phyloP scores from a whole-genome alignment of 2,329 filamentous ascomycete genomes.

The Colletotrichum tanaceti region DNA sequence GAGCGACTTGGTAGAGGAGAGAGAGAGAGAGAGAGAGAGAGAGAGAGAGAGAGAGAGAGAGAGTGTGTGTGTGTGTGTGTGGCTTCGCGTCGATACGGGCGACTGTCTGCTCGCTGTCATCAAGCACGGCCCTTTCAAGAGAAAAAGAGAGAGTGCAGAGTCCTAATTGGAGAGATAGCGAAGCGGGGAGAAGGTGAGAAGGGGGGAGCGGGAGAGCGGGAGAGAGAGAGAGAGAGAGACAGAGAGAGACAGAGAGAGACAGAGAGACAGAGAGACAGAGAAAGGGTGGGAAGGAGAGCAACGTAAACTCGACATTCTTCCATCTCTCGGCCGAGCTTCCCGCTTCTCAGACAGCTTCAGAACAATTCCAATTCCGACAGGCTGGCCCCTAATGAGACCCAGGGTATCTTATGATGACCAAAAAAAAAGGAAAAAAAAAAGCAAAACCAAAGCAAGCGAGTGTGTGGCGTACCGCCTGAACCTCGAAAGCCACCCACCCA shows the following conservation, averaged over 20 bases:
- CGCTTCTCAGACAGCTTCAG: not conserved
- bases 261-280: too few relatives aligned
- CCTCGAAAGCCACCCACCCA: not conserved
- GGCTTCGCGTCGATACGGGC: not conserved
- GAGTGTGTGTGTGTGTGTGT: too few relatives aligned
- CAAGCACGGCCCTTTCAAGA: not conserved
- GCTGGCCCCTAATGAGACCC: slow-evolving; percentile 4
- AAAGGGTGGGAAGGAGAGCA: not conserved
- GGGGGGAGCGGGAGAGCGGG: too few relatives aligned
- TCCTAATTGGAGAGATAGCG: too few relatives aligned
- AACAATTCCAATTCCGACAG: slow-evolving; percentile 7
- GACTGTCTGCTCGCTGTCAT: not conserved
- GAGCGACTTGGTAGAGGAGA: slow-evolving; percentile 17
- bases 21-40: too few relatives aligned
- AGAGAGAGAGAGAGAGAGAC: too few relatives aligned
- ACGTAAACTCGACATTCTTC: not conserved
- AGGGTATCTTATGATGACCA: not conserved
- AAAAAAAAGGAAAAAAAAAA: too few relatives aligned
- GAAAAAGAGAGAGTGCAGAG: too few relatives aligned
- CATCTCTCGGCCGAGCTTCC: slow-evolving; percentile 8
- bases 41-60: too few relatives aligned
- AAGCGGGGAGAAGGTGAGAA: too few relatives aligned
- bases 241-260: too few relatives aligned
- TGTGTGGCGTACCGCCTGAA: slow-evolving; percentile 1
- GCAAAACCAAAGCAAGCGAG: not conserved